These are phyloP conservation scores for Breynia disticha DNA, from an alignment of 441 rosid genomes.

Conservation along the genomic window DNA sequence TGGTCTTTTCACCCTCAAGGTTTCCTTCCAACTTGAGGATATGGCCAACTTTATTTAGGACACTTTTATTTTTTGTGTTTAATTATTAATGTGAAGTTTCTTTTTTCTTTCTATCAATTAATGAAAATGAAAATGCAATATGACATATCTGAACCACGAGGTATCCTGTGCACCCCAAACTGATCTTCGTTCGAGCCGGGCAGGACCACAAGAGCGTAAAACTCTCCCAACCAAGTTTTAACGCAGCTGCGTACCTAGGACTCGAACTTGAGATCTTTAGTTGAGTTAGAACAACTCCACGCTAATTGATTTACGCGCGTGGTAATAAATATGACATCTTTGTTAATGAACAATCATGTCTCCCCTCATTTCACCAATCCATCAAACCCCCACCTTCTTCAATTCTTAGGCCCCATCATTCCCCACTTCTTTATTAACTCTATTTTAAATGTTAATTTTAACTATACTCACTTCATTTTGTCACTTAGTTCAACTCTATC, in stretches of 20 bases:
- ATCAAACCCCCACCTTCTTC: conserved; percentile 13
- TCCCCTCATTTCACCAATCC: not conserved
- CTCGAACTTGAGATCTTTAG: no score
- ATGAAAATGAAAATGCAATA: conserved; percentile 17
- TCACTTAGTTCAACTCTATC: not conserved
- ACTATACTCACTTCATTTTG: not conserved
- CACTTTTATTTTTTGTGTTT: not conserved
- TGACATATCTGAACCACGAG: conserved; percentile 26
- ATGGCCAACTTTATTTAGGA: conserved; percentile 14
- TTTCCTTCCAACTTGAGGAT: conserved; percentile 16
- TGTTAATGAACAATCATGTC: not conserved
- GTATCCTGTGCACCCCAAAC: conserved; percentile 18
- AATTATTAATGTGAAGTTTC: conserved; percentile 17
- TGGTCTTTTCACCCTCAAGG: conserved; percentile 2
- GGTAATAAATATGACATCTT: no score
- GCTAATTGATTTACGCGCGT: no score
- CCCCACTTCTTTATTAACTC: not conserved
- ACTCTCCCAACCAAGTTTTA: no score
- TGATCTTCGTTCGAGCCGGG: no score
- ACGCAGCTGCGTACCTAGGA: no score
- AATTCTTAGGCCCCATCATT: conserved; percentile 23
- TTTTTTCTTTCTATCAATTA: not conserved
- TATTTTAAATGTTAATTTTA: no score
- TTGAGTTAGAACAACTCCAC: no score
- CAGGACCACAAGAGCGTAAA: no score